phyloP scores from a whole-genome alignment of 2,329 filamentous ascomycete genomes.

The Aaosphaeria pasadenensis region DNA sequence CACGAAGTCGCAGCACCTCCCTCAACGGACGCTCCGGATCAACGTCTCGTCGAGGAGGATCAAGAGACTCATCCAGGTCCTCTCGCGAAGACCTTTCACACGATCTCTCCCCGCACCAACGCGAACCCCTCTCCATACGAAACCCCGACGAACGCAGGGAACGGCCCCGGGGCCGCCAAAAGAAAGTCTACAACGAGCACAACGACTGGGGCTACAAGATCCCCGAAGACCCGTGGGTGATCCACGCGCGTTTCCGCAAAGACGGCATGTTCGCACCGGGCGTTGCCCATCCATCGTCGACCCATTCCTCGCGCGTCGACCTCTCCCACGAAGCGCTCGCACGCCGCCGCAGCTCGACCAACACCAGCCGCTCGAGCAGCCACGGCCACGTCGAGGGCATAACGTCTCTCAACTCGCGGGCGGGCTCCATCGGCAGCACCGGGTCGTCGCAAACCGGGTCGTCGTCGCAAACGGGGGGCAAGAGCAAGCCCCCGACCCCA shows the following conservation, averaged over 20 bases:
- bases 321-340: constrained; percentile 33
- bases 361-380: constrained; percentile 26
- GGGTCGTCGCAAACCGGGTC: constrained; percentile 11
- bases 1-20: constrained; percentile 30
- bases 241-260: constrained; percentile 84
- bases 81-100: constrained; percentile 22
- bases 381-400: constrained; percentile 27
- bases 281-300: constrained; percentile 48
- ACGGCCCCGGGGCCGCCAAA: constrained; percentile 32
- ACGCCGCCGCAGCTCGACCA: constrained; percentile 30
- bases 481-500: constrained; percentile 29
- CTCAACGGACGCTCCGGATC: constrained; percentile 22
- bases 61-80: constrained; percentile 31
- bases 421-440: constrained; percentile 10
- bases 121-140: constrained; percentile 27
- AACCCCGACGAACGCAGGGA: constrained; percentile 16
- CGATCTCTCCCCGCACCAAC: constrained; percentile 10
- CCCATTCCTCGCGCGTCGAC: constrained; percentile 48
- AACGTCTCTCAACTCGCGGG: constrained; percentile 8
- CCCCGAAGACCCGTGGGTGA: constrained; percentile 94
- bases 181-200: constrained; percentile 42
- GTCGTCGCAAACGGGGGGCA: constrained; percentile 2
- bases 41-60: constrained; percentile 31
- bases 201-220: constrained; percentile 69
- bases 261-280: constrained; percentile 65